These are phyloP conservation scores for Prototheca wickerhamii DNA, from an alignment of 163 green algal genomes.

Conservation along the genomic window DNA sequence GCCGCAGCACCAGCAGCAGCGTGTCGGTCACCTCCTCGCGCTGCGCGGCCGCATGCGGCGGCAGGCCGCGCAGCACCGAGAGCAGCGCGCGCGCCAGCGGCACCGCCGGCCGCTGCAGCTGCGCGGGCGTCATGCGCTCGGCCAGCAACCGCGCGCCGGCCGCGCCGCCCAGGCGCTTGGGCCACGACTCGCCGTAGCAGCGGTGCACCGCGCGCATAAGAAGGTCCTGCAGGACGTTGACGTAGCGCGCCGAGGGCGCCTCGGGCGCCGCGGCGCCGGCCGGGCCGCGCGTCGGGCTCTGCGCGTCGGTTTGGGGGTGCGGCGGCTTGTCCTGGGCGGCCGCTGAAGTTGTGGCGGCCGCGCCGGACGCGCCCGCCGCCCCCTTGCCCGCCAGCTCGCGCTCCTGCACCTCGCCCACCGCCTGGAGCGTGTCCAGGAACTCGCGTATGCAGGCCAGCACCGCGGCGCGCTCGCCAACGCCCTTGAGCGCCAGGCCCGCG, in stretches of 20 bases:
- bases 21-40: conserved; percentile 12
- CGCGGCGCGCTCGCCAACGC: conserved; percentile 14
- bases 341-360: no score
- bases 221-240: conserved; percentile 60
- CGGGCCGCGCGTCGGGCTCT: no score
- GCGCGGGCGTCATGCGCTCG: conserved; percentile 21
- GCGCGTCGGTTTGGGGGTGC: no score
- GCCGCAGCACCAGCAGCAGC: conserved; percentile 6
- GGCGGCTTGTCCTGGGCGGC: no score
- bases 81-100: conserved; percentile 49
- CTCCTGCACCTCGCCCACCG: conserved; percentile 30
- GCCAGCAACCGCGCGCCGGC: conserved; percentile 47
- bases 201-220: conserved; percentile 73
- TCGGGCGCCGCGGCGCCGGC: not conserved
- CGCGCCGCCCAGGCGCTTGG: conserved; percentile 68
- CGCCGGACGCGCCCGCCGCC: not conserved
- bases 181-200: conserved; percentile 80
- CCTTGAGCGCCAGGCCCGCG: conserved; percentile 38
- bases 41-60: conserved; percentile 34
- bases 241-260: conserved; percentile 27
- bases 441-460: conserved; percentile 54
- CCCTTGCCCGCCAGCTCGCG: not conserved
- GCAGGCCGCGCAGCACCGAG: conserved; percentile 54
- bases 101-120: conserved; percentile 25
- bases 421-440: conserved; percentile 73